A percentile compares a stretch with the other conserved stretches of the same genome.
Conservation (phyloP, 805 yeast species). For the Ogataea thermomethanolica region DNA sequence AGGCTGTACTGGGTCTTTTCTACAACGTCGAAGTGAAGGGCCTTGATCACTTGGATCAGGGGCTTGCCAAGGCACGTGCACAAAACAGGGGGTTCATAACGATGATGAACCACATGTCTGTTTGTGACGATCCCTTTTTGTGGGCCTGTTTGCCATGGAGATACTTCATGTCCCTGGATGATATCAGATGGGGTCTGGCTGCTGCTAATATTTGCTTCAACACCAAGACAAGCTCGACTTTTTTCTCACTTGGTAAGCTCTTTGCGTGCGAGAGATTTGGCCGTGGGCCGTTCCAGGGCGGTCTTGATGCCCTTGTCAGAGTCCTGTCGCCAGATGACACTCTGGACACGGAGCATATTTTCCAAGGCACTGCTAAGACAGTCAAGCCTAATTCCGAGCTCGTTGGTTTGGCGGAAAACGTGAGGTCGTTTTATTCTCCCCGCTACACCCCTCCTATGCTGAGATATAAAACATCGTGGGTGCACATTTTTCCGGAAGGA, state of each 20-base stretch:
- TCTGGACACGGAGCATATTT: constrained; percentile 41
- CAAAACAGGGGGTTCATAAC: constrained; percentile 80
- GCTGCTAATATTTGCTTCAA: constrained; percentile 89
- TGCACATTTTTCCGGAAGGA: constrained; percentile 94
- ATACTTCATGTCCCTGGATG: constrained; percentile 56
- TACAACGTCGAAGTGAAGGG: constrained; percentile 65
- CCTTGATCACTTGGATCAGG: constrained; percentile 60
- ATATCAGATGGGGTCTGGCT: constrained; percentile 90
- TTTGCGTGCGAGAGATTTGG: constrained; percentile 86
- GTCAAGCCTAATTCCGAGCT: neutral
- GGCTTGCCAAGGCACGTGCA: constrained; percentile 54
- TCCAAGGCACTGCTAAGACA: constrained; percentile 9
- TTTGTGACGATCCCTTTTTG: constrained; percentile 85
- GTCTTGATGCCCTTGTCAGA: constrained; percentile 81
- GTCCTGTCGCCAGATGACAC: constrained; percentile 77
- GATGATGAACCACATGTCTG: constrained; percentile 90
- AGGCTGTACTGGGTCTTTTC: constrained; percentile 53
- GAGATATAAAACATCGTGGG: constrained; percentile 74
- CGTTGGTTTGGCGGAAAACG: constrained; percentile 6
- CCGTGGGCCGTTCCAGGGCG: constrained; percentile 87
- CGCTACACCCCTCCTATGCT: constrained; percentile 52
- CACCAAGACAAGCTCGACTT: constrained; percentile 44
- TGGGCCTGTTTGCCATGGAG: constrained; percentile 85
- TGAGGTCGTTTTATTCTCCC: constrained; percentile 26
- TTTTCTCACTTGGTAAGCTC: constrained; percentile 88